A percentile compares a stretch with the other conserved stretches of the same genome.
Evolutionary conservation across 306 rosid genomes (phyloP).

Genomic region (Malus asiatica): DNA sequence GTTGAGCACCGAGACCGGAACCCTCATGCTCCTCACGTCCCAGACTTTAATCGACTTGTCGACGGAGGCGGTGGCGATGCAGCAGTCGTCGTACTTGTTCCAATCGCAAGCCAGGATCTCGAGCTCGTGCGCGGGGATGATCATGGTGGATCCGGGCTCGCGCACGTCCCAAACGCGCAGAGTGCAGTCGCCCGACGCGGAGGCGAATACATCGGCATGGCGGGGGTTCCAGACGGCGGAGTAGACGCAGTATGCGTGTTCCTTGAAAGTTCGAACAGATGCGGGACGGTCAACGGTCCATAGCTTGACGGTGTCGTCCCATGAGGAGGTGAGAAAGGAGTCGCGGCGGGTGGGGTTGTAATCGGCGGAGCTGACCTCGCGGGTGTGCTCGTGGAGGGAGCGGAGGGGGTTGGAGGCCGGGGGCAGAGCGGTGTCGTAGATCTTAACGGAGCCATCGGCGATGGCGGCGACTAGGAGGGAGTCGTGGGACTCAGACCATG

Average conservation of each 20-base stretch:
- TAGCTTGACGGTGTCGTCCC: constrained; percentile 87
- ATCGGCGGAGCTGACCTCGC: constrained; percentile 74
- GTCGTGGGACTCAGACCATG: constrained; percentile 96
- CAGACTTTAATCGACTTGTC: constrained; percentile 80
- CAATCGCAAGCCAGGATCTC: constrained; percentile 77
- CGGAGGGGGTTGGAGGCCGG: constrained; percentile 77
- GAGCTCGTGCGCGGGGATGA: constrained; percentile 64
- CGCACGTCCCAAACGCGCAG: constrained; percentile 88
- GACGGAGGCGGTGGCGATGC: constrained; percentile 68
- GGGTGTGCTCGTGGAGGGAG: constrained; percentile 83
- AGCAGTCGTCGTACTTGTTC: constrained; percentile 88
- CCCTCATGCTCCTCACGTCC: constrained; percentile 64
- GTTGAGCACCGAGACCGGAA: constrained; percentile 60
- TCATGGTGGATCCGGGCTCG: constrained; percentile 75
- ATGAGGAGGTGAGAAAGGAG: constrained; percentile 78
- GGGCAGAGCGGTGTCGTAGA: constrained; percentile 72
- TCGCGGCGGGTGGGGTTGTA: constrained; percentile 94
- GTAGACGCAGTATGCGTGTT: constrained; percentile 88
- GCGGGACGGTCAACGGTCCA: constrained; percentile 87
- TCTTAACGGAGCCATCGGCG: constrained; percentile 91
- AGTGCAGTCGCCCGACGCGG: constrained; percentile 94
- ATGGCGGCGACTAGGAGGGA: constrained; percentile 78
- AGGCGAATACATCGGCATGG: constrained; percentile 83
- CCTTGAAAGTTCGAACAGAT: constrained; percentile 75
- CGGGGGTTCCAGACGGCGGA: constrained; percentile 91